Evolutionary conservation across 2,329 filamentous ascomycete genomes (phyloP), one percentile per base, ranked within the genome.

Genomic region (Mycosphaerelloides madeirae): DNA sequence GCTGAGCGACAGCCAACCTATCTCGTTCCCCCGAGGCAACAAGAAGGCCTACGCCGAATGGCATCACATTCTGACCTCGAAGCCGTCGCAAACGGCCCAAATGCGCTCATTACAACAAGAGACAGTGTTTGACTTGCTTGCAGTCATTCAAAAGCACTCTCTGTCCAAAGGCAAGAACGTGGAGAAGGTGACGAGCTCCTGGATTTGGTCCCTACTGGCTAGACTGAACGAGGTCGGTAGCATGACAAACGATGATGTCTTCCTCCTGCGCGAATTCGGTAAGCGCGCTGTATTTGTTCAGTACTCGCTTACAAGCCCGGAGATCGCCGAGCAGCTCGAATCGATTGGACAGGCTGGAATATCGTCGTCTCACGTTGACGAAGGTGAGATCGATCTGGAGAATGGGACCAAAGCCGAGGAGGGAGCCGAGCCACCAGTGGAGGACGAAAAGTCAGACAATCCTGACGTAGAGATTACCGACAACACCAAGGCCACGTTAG

Each of bases 131-230:
- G 75, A 78, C 29, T 72, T 91, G 25, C 63, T 95, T 31, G 75
- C 78, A 31, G 68, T 77, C 19, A 72, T 90, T 41, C 68, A 68
- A 29, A 63, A 66, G 8, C 57, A 86, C n/a, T 79, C 85, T 40
- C 75, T 84, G 41, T 76, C 75, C 35, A 76, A 75, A 38, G 78
- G 77, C n/a, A 67, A 72, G 16, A 73, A 76, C 22, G 70, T 88
- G 22, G 73, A 79, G 19, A 76, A 79, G 56, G 77, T 82, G 37
- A 81, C 86, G 3, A 89, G 87, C 48, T 76, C 81, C 13, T 97
- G 91, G 91, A 72, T 87, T 3, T 96, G 89, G 90, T 82, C 84
- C 0, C 66, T 95, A 45, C 71, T 96, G 34, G 87, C 85, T 2
- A 78, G 81, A 45, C 75, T 91, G 46, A 83, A 85, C 29, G 59